Base-by-base conservation (phyloP, 257 asterid species). In the Capsicum rhomboideum region DNA sequence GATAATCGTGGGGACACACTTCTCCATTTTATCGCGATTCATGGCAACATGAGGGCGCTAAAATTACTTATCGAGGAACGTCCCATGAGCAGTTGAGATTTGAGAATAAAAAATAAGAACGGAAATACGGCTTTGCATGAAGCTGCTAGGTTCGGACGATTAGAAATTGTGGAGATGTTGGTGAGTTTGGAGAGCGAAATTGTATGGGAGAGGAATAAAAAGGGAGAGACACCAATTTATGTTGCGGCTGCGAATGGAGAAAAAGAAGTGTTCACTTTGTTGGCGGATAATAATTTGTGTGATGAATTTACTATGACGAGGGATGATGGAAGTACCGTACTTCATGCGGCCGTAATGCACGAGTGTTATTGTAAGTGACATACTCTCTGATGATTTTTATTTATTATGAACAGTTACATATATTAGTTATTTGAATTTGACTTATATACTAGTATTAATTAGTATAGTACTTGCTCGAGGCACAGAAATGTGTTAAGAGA, bases 141-240 rank as follows among this genome's bases (percentile, higher is more conserved):
- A 77, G 78, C 83, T 42, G 55, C 83, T 4, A 75, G 50, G 50
- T 55, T 83, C 8, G 83, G 75, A 16, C 42, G 49, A 26, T 13
- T 28, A 49, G 20, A 61, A 11, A 61, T 61, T 12, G 78, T 56
- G 10, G 0, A 83, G 31, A 4, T 21, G 20, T 28, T 75, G 66
- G 66, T 83, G 18, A 44, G 18, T 2, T 61, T 16, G 46, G 28
- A 83, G 1, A 18, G 14, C 0, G 63, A 11, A 17, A 59, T 59
- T 6, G 54, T 46, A 17, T 59, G 17, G 12, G 55, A 23, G 63
- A 10, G 58, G 6, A 74, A 83, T 20, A 56, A 26, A 13, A 18
- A 6, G 59, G 74, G 85, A 21, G 86, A 83, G 61, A 83, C 83
- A 6, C 78, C 86, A 10, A 53, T 83, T 58, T 56, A 55, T 74